phyloP scores from a whole-genome alignment of 805 yeast genomes.

The Candida railenensis region DNA sequence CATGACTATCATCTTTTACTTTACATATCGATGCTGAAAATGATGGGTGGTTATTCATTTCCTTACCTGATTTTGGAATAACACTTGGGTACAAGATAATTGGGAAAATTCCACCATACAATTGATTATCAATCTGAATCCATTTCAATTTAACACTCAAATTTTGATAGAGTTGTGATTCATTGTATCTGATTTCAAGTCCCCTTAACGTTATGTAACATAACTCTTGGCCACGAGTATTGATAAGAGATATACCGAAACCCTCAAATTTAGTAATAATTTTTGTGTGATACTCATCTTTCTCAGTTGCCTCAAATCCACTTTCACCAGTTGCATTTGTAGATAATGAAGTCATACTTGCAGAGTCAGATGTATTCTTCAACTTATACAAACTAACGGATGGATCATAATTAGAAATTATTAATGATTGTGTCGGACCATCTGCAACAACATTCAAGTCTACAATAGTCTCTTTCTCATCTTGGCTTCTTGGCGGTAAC shows the following conservation, averaged over 20 bases:
- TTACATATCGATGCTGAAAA: conserved; percentile 81
- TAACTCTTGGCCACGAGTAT: conserved; percentile 68
- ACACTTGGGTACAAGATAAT: conserved; percentile 88
- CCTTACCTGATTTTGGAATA: conserved; percentile 78
- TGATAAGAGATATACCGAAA: conserved; percentile 81
- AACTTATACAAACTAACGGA: conserved; percentile 72
- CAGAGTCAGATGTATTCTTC: conserved; percentile 24
- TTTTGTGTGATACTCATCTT: conserved; percentile 52
- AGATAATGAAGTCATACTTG: background rate
- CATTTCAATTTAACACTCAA: conserved; percentile 81
- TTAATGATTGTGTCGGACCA: conserved; percentile 89
- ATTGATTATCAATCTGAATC: conserved; percentile 92
- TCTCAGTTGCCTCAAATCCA: conserved; percentile 54
- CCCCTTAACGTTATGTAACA: conserved; percentile 84
- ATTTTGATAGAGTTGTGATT: conserved; percentile 81
- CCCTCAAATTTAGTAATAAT: conserved; percentile 75
- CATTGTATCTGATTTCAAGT: conserved; percentile 74
- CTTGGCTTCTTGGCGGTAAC: conserved; percentile 48
- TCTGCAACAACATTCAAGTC: conserved; percentile 94
- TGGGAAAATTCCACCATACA: conserved; percentile 85
- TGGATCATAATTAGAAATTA: conserved; percentile 80
- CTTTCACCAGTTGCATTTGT: conserved; percentile 28
- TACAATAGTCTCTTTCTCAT: conserved; percentile 50
- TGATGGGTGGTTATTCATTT: conserved; percentile 86
- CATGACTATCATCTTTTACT: conserved; percentile 87